Evolutionary conservation across 2,329 filamentous ascomycete genomes (phyloP).

Genomic region (Cordyceps sp.): DNA sequence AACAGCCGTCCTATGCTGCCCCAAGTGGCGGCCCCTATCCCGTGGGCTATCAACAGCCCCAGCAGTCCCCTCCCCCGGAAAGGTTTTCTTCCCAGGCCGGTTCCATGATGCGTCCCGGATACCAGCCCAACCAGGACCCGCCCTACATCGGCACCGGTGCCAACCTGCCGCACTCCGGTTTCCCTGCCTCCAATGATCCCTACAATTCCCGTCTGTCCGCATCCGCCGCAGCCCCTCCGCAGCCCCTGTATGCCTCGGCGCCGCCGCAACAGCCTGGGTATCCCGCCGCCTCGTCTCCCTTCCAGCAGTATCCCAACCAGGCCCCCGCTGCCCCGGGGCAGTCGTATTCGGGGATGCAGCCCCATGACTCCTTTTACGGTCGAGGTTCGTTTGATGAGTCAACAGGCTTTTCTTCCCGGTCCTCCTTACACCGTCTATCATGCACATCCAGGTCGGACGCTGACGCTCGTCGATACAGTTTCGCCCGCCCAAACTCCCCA

Average conservation of each 20-base stretch:
- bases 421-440: not conserved
- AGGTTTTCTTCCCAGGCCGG: constrained; percentile 14
- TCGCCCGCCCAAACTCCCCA: constrained; percentile 26
- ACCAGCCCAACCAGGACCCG: constrained; percentile 12
- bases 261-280: constrained; percentile 15
- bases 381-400: constrained; percentile 37
- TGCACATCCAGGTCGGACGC: too few relatives aligned
- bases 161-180: constrained; percentile 14
- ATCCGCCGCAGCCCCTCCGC: constrained; percentile 13
- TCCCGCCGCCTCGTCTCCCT: constrained; percentile 12
- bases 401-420: too few relatives aligned
- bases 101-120: constrained; percentile 16
- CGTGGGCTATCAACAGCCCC: constrained; percentile 13
- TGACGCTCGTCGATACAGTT: constrained; percentile 27
- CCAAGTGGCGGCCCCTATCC: constrained; percentile 15
- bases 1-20: constrained; percentile 11
- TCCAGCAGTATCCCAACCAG: constrained; percentile 17
- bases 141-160: constrained; percentile 19
- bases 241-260: constrained; percentile 15
- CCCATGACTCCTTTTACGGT: constrained; percentile 37
- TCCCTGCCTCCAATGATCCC: constrained; percentile 10
- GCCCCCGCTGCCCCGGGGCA: constrained; percentile 14
- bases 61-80: constrained; percentile 17
- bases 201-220: constrained; percentile 14
- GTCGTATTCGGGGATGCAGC: constrained; percentile 23